Conservation (phyloP, 2,329 filamentous ascomycete species). For the Monilinia polystroma region DNA sequence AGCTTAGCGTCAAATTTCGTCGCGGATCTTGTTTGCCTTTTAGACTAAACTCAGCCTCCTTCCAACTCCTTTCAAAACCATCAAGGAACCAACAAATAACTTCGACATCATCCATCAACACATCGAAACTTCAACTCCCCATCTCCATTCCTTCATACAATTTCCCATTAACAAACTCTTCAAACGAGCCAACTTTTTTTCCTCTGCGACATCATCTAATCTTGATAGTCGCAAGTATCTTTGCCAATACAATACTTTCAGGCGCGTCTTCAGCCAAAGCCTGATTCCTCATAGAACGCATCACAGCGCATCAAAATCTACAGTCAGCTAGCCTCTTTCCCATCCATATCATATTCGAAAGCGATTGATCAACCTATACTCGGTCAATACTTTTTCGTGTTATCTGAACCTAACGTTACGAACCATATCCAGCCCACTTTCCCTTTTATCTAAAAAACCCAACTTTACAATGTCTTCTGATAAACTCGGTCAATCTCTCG, state of each 20-base stretch:
- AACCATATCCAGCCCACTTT: conserved; percentile 33
- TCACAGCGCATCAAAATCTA: conserved; percentile 31
- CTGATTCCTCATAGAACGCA: conserved; percentile 33
- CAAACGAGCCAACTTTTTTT: background rate
- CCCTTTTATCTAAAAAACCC: conserved; percentile 29
- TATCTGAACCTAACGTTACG: conserved; percentile 38
- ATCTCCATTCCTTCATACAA: conserved; percentile 9
- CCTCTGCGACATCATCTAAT: conserved; percentile 30
- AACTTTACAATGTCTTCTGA: conserved; percentile 75
- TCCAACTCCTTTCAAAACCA: conserved; percentile 16
- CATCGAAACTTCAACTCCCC: conserved; percentile 9
- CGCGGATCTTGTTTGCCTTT: conserved; percentile 5
- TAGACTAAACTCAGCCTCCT: conserved; percentile 19
- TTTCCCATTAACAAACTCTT: background rate
- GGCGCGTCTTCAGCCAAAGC: conserved; percentile 25
- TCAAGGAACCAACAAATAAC: conserved; percentile 26
- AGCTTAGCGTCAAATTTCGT: conserved; percentile 8
- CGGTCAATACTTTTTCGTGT: conserved; percentile 33
- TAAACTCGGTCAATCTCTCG: conserved; percentile 95
- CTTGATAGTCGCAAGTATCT: conserved; percentile 33
- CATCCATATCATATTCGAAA: conserved; percentile 30
- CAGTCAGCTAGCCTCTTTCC: conserved; percentile 36
- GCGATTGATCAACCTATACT: conserved; percentile 30
- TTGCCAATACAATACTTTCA: conserved; percentile 28
- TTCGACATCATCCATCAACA: conserved; percentile 23